These are phyloP conservation scores for Colletotrichum tamarilloi DNA, from an alignment of 2,329 filamentous ascomycete species.

Conservation along the genomic window DNA sequence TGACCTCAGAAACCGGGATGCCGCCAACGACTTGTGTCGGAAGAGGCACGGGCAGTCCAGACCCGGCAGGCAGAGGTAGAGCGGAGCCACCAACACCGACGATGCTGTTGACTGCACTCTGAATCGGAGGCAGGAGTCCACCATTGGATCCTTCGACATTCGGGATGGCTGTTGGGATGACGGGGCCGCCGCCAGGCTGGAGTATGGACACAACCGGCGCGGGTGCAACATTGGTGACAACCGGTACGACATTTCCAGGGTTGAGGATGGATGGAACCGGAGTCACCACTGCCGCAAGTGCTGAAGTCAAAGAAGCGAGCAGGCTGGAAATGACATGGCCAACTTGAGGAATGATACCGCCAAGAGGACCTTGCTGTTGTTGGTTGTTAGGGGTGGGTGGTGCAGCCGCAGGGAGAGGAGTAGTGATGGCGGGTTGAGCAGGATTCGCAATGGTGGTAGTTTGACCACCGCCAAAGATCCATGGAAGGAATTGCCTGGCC, in stretches of 20 bases:
- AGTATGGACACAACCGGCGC: background rate
- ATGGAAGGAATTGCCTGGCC: conserved; percentile 20
- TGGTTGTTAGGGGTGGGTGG: background rate
- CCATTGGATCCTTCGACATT: background rate
- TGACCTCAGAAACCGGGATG: background rate
- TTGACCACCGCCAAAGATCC: conserved; percentile 13
- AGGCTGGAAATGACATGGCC: background rate
- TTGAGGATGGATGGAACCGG: background rate
- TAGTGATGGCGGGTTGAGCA: conserved; percentile 7
- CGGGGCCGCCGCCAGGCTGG: background rate
- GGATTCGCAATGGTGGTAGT: background rate
- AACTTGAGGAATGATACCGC: background rate
- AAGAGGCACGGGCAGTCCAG: background rate
- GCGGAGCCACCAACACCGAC: background rate
- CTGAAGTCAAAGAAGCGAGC: background rate
- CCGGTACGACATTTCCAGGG: background rate
- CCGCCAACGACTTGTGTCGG: background rate
- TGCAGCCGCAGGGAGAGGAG: conserved; percentile 6
- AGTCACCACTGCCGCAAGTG: background rate
- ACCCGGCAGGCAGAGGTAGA: background rate
- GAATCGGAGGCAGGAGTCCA: background rate
- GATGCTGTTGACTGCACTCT: background rate
- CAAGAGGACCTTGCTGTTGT: conserved; percentile 6
- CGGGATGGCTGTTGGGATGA: background rate
- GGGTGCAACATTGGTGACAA: background rate